phyloP scores from a whole-genome alignment of 768 basidiomycete species.

The Leccinellum rugosiceps region DNA sequence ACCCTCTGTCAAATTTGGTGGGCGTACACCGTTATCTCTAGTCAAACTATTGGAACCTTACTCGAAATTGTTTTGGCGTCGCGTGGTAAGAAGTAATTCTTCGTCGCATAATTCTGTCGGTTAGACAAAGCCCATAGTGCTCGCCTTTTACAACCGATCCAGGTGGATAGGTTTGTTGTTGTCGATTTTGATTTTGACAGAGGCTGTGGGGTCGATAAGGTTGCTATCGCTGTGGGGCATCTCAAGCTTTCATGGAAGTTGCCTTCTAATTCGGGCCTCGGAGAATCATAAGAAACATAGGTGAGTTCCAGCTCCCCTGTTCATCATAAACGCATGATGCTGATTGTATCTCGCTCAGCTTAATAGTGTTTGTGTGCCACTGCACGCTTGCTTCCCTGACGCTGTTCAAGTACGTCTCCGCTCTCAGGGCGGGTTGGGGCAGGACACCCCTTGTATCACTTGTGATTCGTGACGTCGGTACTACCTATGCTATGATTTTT shows the following conservation, averaged over 20 bases:
- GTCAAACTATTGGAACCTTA: background rate
- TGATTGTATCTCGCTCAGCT: background rate
- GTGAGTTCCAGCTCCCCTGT: background rate
- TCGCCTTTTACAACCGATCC: conserved; percentile 19
- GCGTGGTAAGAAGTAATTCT: conserved; percentile 7
- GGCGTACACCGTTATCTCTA: background rate
- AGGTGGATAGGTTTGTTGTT: conserved; percentile 10
- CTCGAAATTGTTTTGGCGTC: conserved; percentile 17
- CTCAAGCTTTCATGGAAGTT: background rate
- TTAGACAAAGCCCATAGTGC: conserved; percentile 6
- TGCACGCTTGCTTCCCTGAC: conserved; percentile 15
- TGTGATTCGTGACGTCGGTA: conserved; percentile 13
- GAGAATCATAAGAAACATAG: background rate
- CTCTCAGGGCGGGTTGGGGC: conserved; percentile 12
- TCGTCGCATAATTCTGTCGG: background rate
- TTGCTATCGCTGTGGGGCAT: background rate
- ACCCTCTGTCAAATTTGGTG: conserved; percentile 10
- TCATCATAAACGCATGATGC: background rate
- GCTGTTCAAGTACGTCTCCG: conserved; percentile 15
- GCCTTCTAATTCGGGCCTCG: conserved; percentile 2
- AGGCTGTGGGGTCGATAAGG: conserved; percentile 1
- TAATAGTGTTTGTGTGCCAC: conserved; percentile 13
- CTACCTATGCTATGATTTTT: background rate
- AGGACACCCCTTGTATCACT: conserved; percentile 18
- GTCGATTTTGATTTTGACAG: background rate